Base-by-base conservation (phyloP, 345 rosid genomes). In the Gossypioides kirkii region DNA sequence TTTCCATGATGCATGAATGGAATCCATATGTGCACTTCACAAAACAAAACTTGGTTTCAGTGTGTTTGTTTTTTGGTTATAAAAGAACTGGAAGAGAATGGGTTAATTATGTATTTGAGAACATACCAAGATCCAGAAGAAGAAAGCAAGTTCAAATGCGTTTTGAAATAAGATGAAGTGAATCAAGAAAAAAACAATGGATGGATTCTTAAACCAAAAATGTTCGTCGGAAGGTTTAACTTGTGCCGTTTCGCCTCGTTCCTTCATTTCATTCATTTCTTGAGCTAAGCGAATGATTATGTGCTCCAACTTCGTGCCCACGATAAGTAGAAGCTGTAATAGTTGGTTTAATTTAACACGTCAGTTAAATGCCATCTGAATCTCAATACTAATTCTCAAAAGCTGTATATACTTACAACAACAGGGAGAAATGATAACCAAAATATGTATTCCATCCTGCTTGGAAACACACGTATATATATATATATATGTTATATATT, bases 381-480 rank as follows among this genome's bases (percentile, higher is more conserved):
- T 41, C 14, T 36, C 71, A 16, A 28, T 14, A 17, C 11, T 58
- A 66, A 23, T 36, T 11, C 14, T 46, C 50, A 46, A 46, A 11
- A 2, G 16, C 46, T 46, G 3, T 32, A 38, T 52, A 14, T 12
- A 49, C 97, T 94, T 84, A 94, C 97, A 47, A 80, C 72, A 54
- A 94, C 54, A 8, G 97, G 98, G 66, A 94, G 79, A 85, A 94
- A 90, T 28, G 97, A 87, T 18, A 94, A 58, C 97, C 97, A 94
- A 71, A 94, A 70, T 83, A 92, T 0, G 91, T 78, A 74, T 92
- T 90, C 98, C 97, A 92, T 58, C 97, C 96, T 90, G 87, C 82
- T 75, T 47, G 63, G 38, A 64, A 74, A 47, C 38, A 14, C 42
- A 47, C 4, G n/a, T 3, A 62, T 36, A 17, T 38, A 10, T 8